phyloP scores from a whole-genome alignment of 148 eudicot species.

The Amaranthus cruentus region DNA sequence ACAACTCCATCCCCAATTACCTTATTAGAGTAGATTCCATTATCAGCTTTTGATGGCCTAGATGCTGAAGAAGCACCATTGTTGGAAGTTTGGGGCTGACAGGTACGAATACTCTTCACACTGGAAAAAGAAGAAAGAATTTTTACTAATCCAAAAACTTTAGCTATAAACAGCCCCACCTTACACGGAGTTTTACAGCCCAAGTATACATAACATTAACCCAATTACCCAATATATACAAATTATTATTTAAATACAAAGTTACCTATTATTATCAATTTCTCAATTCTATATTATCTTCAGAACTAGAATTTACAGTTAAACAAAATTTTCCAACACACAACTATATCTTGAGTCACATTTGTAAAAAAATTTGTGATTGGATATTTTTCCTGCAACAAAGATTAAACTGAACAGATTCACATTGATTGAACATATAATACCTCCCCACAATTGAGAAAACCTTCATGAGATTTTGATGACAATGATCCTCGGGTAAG shows the following conservation, averaged over 20 bases:
- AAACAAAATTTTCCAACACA: no score
- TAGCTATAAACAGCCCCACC: no score
- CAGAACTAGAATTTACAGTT: no score
- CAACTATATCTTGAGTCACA: no score
- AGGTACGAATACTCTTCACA: conserved; percentile 89
- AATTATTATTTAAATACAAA: no score
- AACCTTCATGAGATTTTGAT: conserved; percentile 95
- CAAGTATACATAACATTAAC: no score
- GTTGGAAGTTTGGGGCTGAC: conserved; percentile 80
- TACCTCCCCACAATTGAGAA: conserved; percentile 96
- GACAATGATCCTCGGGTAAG: conserved; percentile 94
- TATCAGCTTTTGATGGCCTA: conserved; percentile 60
- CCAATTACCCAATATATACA: no score
- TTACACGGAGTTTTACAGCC: no score
- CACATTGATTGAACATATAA: conserved; percentile 3
- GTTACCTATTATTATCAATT: no score
- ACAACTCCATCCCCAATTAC: conserved; percentile 30
- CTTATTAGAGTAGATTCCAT: conserved; percentile 56
- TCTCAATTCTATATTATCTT: no score
- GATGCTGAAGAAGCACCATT: conserved; percentile 68
- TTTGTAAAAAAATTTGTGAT: no score
- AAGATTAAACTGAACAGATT: not conserved
- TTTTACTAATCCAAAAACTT: not conserved
- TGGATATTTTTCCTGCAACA: no score
- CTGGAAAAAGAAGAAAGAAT: conserved; percentile 34